Conservation (phyloP, 2,329 filamentous ascomycete species). For the Lanzia echinophila region DNA sequence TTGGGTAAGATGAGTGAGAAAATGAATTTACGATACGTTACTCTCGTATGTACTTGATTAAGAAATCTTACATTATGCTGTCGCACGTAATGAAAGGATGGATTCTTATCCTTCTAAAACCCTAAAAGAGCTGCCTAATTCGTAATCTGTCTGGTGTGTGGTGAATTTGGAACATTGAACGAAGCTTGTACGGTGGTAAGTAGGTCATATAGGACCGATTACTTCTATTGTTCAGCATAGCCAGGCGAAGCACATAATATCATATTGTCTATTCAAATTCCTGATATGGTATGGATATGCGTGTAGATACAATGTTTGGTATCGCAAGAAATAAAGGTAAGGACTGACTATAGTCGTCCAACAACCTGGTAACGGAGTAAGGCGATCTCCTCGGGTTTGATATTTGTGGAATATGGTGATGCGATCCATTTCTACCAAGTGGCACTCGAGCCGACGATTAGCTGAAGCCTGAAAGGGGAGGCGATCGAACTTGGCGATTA, state of each 20-base stretch:
- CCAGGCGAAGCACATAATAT: neutral
- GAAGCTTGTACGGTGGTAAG: neutral
- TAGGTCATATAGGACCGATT: conserved; percentile 8
- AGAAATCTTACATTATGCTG: neutral
- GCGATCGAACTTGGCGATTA: neutral
- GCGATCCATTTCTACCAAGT: neutral
- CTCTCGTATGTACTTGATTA: neutral
- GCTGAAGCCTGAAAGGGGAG: no score
- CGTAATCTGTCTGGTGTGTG: neutral
- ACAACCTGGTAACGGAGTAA: no score
- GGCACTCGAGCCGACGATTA: no score
- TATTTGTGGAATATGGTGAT: no score
- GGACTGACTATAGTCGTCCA: no score
- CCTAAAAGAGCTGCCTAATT: neutral
- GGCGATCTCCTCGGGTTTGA: no score
- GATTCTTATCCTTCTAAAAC: neutral
- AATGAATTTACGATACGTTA: neutral
- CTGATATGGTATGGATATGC: neutral
- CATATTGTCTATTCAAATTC: neutral
- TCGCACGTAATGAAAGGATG: conserved; percentile 1
- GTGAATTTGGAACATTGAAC: neutral
- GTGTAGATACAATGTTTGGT: no score
- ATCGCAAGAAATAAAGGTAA: no score
- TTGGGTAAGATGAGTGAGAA: neutral
- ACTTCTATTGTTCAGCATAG: neutral